Percentiles rank a stretch among this genome's conserved stretches.
Evolutionary conservation across 345 rosid genomes (phyloP).

Genomic region (Salix dunnii): DNA sequence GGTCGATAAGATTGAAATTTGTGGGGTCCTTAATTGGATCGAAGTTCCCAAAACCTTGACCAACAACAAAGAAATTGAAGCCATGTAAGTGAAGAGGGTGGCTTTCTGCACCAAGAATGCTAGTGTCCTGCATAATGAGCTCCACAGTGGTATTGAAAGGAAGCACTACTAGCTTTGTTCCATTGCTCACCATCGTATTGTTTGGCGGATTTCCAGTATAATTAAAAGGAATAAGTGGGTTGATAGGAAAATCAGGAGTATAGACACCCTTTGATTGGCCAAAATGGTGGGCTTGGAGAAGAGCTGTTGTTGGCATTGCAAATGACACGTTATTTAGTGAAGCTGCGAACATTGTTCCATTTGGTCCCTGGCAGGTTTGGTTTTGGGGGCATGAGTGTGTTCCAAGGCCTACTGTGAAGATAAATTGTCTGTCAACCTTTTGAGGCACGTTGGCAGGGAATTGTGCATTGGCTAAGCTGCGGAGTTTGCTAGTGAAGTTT

Average conservation of each 20-base stretch:
- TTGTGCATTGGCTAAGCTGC: no score
- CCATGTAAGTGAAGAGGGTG: not conserved
- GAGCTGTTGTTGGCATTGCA: slow-evolving; percentile 7
- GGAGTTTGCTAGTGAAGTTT: slow-evolving; percentile 3
- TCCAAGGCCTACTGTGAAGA: no score
- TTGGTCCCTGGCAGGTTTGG: no score
- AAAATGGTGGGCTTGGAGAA: slow-evolving; percentile 1
- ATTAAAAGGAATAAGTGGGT: slow-evolving; percentile 1
- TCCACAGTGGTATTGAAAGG: slow-evolving; percentile 2
- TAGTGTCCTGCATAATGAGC: slow-evolving; percentile 11
- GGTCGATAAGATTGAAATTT: slow-evolving; percentile 10
- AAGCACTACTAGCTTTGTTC: slow-evolving; percentile 5
- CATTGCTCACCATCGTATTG: slow-evolving; percentile 4
- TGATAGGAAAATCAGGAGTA: slow-evolving; percentile 9
- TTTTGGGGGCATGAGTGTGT: no score
- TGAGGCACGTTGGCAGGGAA: no score
- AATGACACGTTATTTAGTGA: no score
- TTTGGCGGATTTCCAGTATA: slow-evolving; percentile 10
- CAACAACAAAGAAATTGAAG: not conserved
- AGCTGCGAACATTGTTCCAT: no score
- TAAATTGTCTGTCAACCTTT: no score
- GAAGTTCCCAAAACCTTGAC: slow-evolving; percentile 8
- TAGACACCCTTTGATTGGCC: slow-evolving; percentile 3
- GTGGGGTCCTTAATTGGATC: slow-evolving; percentile 1
- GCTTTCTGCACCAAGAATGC: not conserved